Evolutionary conservation across 805 yeast genomes (phyloP), one percentile per base, ranked within the genome.

Genomic region (Metschnikowia similis): DNA sequence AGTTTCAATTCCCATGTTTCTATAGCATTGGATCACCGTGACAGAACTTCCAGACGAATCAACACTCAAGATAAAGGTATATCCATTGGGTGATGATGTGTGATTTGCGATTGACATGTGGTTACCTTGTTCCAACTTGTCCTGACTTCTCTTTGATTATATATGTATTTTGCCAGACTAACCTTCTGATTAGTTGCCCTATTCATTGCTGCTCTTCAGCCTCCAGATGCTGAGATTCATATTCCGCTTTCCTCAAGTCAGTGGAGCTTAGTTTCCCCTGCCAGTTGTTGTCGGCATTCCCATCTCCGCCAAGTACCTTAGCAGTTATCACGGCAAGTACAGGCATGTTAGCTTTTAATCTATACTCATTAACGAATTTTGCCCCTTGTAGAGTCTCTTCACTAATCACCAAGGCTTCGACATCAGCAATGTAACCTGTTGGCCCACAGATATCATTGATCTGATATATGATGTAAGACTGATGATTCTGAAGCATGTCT

Each of bases 391-490:
- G 67, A 0, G 97, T 85, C 60, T 94, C 99, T 40, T 81, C 74
- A 56, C 96, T 88, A 3, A 94, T 82, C 0, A 92, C 83, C 37
- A 94, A 74, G 0, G 90, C 85, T 56, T 91, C 87, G 36, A 94
- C 88, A 44, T 82, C 84, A 11, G 76, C 74, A 2, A 86, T 75
- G 10, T 78, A 75, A 0, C 89, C 96, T 0, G 99, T 90, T 4
- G 98, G 99, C 0, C 99, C 99, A 67, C 95, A 90, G 0, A 91
- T 78, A 63, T 94, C 98, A 52, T 83, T 77, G 41, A 94, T 83
- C 55, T 85, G 81, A 45, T 77, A 78, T 1, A 85, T 69, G 29
- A 82, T 81, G 9, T 82, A 69, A 0, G 54, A 49, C 6, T 84
- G 61, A 0, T 50, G 51, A 4, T 88, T 83, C 38, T 74, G 73